A percentile compares a stretch with the other conserved stretches of the same genome.
phyloP scores from a whole-genome alignment of 2,329 filamentous ascomycete species.

The Cytospora leucostoma region DNA sequence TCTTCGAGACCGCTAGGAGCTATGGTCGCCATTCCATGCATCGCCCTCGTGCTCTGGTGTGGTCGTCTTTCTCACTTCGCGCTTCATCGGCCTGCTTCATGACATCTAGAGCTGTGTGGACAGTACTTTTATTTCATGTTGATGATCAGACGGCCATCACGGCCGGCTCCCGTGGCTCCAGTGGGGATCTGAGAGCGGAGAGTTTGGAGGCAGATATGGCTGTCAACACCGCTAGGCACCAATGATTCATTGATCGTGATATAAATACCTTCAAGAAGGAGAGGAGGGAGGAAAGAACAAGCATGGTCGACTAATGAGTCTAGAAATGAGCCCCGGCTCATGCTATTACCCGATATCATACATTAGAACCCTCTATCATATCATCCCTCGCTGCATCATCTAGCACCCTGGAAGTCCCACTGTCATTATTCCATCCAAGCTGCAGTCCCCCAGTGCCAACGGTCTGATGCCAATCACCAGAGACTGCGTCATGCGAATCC shows the following conservation, averaged over 20 bases:
- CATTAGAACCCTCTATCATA: slow-evolving; percentile 2
- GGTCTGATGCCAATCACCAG: neutral
- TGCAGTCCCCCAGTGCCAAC: neutral
- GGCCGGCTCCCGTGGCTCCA: too few species aligned
- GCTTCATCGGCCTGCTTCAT: too few species aligned
- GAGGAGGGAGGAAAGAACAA: neutral
- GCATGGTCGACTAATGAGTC: neutral
- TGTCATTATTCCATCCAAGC: neutral
- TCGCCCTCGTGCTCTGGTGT: too few species aligned
- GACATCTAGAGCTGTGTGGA: too few species aligned
- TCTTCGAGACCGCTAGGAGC: too few species aligned
- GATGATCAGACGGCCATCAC: too few species aligned
- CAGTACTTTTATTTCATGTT: too few species aligned
- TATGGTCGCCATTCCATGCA: too few species aligned
- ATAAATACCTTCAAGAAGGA: neutral
- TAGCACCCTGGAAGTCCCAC: slow-evolving; percentile 1
- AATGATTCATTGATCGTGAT: neutral
- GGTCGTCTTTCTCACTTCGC: too few species aligned
- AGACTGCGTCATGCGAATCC: slow-evolving; percentile 3
- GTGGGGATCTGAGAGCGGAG: too few species aligned
- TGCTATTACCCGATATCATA: slow-evolving; percentile 8
- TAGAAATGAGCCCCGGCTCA: neutral
- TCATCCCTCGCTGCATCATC: slow-evolving; percentile 12
- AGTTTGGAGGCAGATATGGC: too few species aligned
- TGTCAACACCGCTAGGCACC: neutral